phyloP scores from a whole-genome alignment of 2,329 filamentous ascomycete genomes.

The Fusarium sp. region DNA sequence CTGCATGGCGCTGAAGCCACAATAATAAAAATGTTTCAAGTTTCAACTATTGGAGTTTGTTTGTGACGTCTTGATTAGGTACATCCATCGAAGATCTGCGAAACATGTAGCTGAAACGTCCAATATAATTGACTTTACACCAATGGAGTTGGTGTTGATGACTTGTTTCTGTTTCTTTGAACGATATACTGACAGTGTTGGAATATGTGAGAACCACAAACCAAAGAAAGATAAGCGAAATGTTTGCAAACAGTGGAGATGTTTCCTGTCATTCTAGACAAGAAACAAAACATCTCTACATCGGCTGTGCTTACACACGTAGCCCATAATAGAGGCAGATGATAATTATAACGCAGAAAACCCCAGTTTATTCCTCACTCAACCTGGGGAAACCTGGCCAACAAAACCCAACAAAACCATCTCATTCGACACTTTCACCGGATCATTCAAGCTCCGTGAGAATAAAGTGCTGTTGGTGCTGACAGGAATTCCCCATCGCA shows the following conservation, averaged over 20 bases:
- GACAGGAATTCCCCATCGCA: not conserved
- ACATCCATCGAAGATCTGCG: not conserved
- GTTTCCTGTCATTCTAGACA: conserved; percentile 2
- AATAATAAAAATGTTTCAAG: not conserved
- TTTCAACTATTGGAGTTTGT: not conserved
- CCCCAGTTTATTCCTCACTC: not conserved
- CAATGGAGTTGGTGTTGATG: not conserved
- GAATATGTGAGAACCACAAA: not conserved
- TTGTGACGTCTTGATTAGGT: not conserved
- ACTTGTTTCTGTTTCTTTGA: not conserved
- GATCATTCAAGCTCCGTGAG: conserved; percentile 16
- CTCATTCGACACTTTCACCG: conserved; percentile 9
- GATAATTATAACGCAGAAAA: not conserved
- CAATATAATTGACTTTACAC: not conserved
- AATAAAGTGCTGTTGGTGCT: conserved; percentile 10
- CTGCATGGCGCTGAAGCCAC: conserved; percentile 23
- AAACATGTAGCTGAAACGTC: not conserved
- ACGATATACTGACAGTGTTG: not conserved
- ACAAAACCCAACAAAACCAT: not conserved
- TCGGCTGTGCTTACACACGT: not conserved
- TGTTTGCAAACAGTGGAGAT: not conserved
- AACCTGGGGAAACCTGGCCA: conserved; percentile 3
- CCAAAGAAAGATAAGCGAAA: not conserved
- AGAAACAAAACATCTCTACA: conserved; percentile 3
- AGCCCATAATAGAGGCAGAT: conserved; percentile 1